phyloP scores from a whole-genome alignment of 1,139 yeast genomes.

The Candida glucosophila region DNA sequence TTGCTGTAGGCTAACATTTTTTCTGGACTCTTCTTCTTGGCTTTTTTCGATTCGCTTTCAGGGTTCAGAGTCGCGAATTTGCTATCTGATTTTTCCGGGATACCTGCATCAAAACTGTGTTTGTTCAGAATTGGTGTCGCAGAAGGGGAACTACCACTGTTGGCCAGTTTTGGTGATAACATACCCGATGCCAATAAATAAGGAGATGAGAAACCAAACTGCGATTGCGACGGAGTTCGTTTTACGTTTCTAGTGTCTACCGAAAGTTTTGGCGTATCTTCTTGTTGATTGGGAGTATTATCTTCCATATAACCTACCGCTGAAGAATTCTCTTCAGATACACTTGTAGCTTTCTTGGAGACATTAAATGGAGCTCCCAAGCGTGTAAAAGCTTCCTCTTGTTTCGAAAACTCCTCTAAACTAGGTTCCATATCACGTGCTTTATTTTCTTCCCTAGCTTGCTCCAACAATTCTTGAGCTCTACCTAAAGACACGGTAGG shows the following conservation, averaged over 20 bases:
- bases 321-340: conserved; percentile 26
- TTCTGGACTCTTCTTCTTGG: conserved; percentile 19
- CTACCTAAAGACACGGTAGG: conserved; percentile 83
- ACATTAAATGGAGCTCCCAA: conserved; percentile 12
- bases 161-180: conserved; percentile 37
- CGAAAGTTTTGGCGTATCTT: conserved; percentile 19
- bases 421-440: conserved; percentile 49
- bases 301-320: conserved; percentile 8
- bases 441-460: conserved; percentile 68
- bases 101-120: conserved; percentile 2
- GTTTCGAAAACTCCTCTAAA: conserved; percentile 28
- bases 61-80: not conserved
- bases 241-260: conserved; percentile 28
- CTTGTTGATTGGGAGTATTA: conserved; percentile 11
- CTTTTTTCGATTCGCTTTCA: conserved; percentile 3
- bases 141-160: conserved; percentile 14
- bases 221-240: conserved; percentile 22
- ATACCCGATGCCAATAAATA: conserved; percentile 51
- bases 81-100: not conserved
- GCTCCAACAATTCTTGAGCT: conserved; percentile 81
- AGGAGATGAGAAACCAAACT: conserved; percentile 50
- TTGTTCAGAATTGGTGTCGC: conserved; percentile 11
- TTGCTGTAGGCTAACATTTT: conserved; percentile 35
- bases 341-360: conserved; percentile 20
- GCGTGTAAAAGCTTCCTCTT: conserved; percentile 10